Evolutionary conservation across 495 filamentous ascomycete genomes (phyloP), one percentile per base, ranked within the genome.

Genomic region (Lindgomyces ingoldianus): DNA sequence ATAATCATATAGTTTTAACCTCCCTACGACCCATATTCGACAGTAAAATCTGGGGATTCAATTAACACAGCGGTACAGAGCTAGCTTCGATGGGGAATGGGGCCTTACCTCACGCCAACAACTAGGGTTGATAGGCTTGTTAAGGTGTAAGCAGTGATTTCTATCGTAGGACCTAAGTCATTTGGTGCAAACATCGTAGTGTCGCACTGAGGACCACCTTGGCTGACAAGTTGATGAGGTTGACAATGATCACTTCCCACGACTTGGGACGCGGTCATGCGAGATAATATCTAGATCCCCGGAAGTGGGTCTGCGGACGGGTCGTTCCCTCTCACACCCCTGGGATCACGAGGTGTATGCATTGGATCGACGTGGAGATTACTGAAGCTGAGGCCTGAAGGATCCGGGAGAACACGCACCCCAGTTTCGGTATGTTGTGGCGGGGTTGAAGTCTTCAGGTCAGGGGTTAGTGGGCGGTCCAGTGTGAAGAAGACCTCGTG

Each of bases 1-100:
- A 50, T 41, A 69, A 29, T 69, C 67, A 50, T 69, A 69, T 4
- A 36, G 30, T 25, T 69, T 69, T 10, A 69, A 19, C 36, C 26
- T 60, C 0, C 67, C 62, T 21, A 69, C 61, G 14, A 69, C 62
- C 56, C 55, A 69, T 48, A 65, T 42, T 25, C 67, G 61, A 54
- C 67, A 69, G 39, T 62, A 65, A 51, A 69, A 65, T 19, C 67
- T 68, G 21, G n/a, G n/a, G n/a, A n/a, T n/a, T n/a, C n/a, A n/a
- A n/a, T n/a, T 0, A 21, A 18, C n/a, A 39, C 4, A 18, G 24
- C 52, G 45, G 30, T 18, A n/a, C 16, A 33, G 14, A 4, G 9
- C 10, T 27, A 14, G 10, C 1, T 18, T 33, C 30, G 24, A 27
- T 2, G 53, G n/a, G 11, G 9, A 12, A 25, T 16, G 14, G 44